Base-by-base conservation (phyloP, 2,329 filamentous ascomycete species). In the Xylariaceae sp. region DNA sequence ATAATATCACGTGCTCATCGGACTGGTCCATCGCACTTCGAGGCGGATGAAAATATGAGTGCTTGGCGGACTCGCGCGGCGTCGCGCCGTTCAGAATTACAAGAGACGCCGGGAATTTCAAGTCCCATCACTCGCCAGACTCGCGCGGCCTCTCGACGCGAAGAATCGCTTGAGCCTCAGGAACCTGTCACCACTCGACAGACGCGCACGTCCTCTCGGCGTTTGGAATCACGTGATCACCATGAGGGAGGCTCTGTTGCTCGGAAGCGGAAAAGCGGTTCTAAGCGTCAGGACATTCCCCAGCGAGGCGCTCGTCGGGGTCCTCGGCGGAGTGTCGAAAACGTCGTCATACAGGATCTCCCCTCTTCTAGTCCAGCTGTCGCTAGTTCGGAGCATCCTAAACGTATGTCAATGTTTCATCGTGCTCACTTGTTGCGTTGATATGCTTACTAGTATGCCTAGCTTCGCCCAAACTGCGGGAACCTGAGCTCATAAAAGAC, bases 221-320 rank as follows among this genome's bases (percentile, higher is more conserved):
- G 23, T 30, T 30, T 30, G 23, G 23, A 30, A 30, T 30, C 23
- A 30, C 23, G 23, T 30, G 23, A 30, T 30, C 23, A 1, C 23
- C 23, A 30, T 30, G 23, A 30, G 17, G 51, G 51, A 15, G 51
- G 53, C 3, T 37, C 51, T 1, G 53, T 60, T 6, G 30, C 58
- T 18, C 64, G 67, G 59, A 67, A 66, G 17, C 68, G 66, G 10
- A 64, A 66, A 51, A 61, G 62, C 39, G 58, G 55, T 18, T 48
- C 65, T 13, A 66, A 64, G 55, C 66, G 58, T 55, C 53, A 51
- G 10, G 62, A 55, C n/a, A 45, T 52, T 11, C 53, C 69, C 4
- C 67, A 64, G 51, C 61, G 66, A 17, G 66, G 67, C 7, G 65
- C 66, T 10, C 61, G 60, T 34, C 66, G 66, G 11, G 53, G 37